Conservation (phyloP, 208 protist genomes). For the Spongospora subterranea region DNA sequence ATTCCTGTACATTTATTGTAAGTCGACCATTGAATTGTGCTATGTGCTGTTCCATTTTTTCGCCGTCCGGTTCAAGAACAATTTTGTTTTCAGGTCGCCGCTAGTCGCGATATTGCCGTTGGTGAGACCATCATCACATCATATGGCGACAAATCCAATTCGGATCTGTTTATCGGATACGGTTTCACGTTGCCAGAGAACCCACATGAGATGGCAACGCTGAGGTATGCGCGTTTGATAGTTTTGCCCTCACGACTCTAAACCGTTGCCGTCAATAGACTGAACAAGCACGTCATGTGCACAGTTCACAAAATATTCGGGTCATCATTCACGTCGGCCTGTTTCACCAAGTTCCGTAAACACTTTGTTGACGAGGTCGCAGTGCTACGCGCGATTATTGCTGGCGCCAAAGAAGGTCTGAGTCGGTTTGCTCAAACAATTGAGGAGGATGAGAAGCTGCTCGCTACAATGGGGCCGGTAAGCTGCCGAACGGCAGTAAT, state of each 20-base stretch:
- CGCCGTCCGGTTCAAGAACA: no score
- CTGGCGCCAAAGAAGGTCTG: neutral
- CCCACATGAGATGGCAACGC: neutral
- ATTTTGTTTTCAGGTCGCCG: neutral
- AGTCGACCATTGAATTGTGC: no score
- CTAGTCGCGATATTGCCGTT: neutral
- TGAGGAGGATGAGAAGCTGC: neutral
- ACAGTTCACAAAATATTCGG: neutral
- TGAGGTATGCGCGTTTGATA: neutral
- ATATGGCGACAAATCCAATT: neutral
- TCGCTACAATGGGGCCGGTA: neutral
- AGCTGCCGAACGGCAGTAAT: no score
- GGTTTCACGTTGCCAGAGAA: constrained; percentile 28
- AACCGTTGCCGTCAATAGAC: neutral
- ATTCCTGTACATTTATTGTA: neutral
- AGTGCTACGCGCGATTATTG: neutral
- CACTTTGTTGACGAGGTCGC: neutral
- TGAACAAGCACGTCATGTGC: neutral
- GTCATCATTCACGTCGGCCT: neutral
- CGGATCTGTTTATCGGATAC: neutral
- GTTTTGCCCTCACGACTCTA: neutral
- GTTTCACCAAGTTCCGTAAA: neutral
- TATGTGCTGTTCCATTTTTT: no score
- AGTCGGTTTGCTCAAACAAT: neutral
- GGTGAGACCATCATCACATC: constrained; percentile 32